Evolutionary conservation across 768 basidiomycete species (phyloP), one percentile per base, ranked within the genome.

Genomic region (Lyophyllum decastes): DNA sequence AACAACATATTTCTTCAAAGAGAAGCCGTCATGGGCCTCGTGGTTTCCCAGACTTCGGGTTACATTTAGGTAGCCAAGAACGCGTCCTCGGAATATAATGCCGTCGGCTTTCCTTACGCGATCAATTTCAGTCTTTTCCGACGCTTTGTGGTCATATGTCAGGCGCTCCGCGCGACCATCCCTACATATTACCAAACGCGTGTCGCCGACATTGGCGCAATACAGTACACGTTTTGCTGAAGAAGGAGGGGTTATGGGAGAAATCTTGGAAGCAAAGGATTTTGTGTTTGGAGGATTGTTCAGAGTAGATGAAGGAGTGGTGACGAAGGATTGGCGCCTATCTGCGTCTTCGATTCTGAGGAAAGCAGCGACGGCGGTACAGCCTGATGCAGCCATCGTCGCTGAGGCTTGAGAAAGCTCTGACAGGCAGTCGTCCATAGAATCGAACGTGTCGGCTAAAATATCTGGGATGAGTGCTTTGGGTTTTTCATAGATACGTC

Each of bases 1-100:
- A 30, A 59, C 49, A 22, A 62, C 55, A 16, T 55, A 62, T 38
- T 62, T 62, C 40, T 62, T 62, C 45, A 62, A 40, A 3, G 61
- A 62, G 24, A 50, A 62, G 30, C 61, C 61, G 45, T 62, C 54
- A 35, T 59, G 58, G 4, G 61, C 51, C 17, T 62, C 61, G n/a
- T 62, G 61, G n/a, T 62, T 58, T 12, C 61, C 61, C 2, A 62
- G 41, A 51, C 61, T 59, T 30, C 61, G 58, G 10, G 61, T 62
- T 27, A 62, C 44, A 35, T 62, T 62, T 14, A 62, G 24, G 25
- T 62, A 58, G 33, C 61, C 61, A 40, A 62, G 61, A 19, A 62
- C 55, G 25, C 61, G 61, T 38, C 61, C 61, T 34, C 61, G 54
- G 54, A 58, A 62, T 34, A 62, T 59, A 22, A 62, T 55, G 22